Evolutionary conservation across 2,329 filamentous ascomycete genomes (phyloP), one percentile per base, ranked within the genome.

Genomic region (Elsinoe ampelina): DNA sequence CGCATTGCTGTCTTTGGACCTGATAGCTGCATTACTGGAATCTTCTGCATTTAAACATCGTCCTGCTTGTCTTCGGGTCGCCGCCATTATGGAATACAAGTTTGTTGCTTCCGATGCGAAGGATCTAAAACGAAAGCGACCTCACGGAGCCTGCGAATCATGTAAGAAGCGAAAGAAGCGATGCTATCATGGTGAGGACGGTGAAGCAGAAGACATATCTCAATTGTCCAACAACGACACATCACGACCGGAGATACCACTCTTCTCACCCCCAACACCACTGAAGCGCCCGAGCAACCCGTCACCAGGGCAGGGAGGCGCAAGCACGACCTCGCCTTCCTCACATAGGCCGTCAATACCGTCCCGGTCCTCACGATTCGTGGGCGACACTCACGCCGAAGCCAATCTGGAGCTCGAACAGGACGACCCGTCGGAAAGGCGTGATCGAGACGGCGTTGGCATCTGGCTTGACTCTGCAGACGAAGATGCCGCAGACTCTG

Each of bases 311-410:
- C 39, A 34, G 34, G 13, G 12, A 19, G 22, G 5, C 32, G 20
- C 36, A n/a, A 43, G 13, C 35, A 41, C n/a, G 11, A 22, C 36
- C 17, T 39, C 43, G 20, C 38, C 57, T 19, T 15, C 34, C n/a
- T 55, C 43, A n/a, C 17, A 41, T 41, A 32, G 51, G 30, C 42
- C 36, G n/a, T 63, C 62, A 43, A 63, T 64, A 13, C 59, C 65
- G 22, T 63, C 65, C 48, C 71, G 67, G 32, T 68, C 71, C 13
- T 67, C 71, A 15, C 71, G 72, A 52, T 76, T 76, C 58, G 62
- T 75, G 42, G 73, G 74, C 54, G 75, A 77, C 58, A 63, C 76
- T 55, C 73, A 72, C 38, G 75, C 75, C 3, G 74, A 76, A 60
- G 70, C 74, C n/a, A 71, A 73, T 8, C 65, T 77, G 32, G 64